Conservation (phyloP, 2,329 filamentous ascomycete species). For the Aureobasidium sp. region DNA sequence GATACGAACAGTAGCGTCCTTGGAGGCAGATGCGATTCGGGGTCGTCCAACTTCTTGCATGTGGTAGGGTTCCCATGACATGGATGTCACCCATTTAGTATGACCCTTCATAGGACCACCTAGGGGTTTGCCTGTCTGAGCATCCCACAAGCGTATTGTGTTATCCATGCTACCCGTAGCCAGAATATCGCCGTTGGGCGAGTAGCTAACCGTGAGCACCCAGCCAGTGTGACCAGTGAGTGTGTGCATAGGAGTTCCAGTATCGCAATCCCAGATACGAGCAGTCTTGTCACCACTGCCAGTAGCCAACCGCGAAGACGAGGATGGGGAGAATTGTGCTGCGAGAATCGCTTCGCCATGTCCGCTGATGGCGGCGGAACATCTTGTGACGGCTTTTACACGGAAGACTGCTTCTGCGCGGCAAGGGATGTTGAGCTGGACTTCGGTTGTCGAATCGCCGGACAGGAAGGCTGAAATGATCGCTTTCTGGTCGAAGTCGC, state of each 20-base stretch:
- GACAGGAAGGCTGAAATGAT: constrained; percentile 39
- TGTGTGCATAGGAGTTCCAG: constrained; percentile 79
- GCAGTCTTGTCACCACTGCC: constrained; percentile 89
- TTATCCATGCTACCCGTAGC: constrained; percentile 93
- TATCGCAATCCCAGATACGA: constrained; percentile 90
- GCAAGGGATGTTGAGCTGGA: constrained; percentile 55
- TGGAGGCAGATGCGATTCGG: constrained; percentile 77
- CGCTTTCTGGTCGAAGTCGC: constrained; percentile 33
- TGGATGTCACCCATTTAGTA: constrained; percentile 77
- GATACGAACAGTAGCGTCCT: constrained; percentile 79
- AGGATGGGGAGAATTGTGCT: constrained; percentile 75
- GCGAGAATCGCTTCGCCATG: constrained; percentile 88
- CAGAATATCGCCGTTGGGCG: constrained; percentile 70
- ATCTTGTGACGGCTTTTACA: constrained; percentile 84
- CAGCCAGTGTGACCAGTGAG: constrained; percentile 82
- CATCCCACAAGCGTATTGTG: constrained; percentile 82
- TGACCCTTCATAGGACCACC: constrained; percentile 75
- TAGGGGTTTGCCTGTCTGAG: constrained; percentile 66
- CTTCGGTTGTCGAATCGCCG: constrained; percentile 49
- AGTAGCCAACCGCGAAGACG: constrained; percentile 71
- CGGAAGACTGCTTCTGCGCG: constrained; percentile 87
- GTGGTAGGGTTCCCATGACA: constrained; percentile 93
- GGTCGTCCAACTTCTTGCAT: constrained; percentile 66
- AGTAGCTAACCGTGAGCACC: constrained; percentile 84
- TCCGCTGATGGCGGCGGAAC: constrained; percentile 79